Base-by-base conservation (phyloP, 805 yeast species). In the Groenewaldozyma salmanticensis region DNA sequence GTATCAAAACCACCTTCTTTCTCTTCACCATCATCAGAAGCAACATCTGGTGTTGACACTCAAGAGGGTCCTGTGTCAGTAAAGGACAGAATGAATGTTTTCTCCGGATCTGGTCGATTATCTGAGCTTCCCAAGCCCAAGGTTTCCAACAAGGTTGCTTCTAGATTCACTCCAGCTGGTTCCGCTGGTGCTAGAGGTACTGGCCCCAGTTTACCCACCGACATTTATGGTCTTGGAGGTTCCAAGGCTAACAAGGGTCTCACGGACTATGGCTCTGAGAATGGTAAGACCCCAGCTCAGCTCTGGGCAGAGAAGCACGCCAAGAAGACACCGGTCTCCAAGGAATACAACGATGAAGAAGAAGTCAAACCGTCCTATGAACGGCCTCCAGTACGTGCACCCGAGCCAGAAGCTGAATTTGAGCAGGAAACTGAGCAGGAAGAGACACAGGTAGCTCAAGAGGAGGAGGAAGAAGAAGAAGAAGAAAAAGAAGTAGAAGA, bases 281-380 rank as follows among this genome's bases (percentile, higher is more conserved):
- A 71, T 46, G 96, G 95, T 46, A 83, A 85, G 61, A 82, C 95
- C 5, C 96, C 96, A 19, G 96, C 96, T 21, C 96, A 87, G 64
- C 54, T 84, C 21, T 87, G 96, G 96, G 96, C 96, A 19, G 96
- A 82, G 58, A 82, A 79, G 65, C 77, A 80, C 56, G 94, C 86
- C 37, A 71, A 78, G 57, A 33, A 40, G 20, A 58, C 58, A 16
- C 33, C 33, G 16, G 18, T 19, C 16, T 24, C 19, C 5, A 9
- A 27, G n/a, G 24, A 17, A 13, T n/a, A n/a, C n/a, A n/a, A n/a
- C n/a, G n/a, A n/a, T n/a, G n/a, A n/a, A n/a, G n/a, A n/a, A n/a
- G n/a, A n/a, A n/a, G n/a, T n/a, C n/a, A n/a, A n/a, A n/a, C n/a
- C n/a, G n/a, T n/a, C n/a, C n/a, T n/a, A n/a, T n/a, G 35, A 29